Conservation (phyloP, 2,329 filamentous ascomycete genomes). For the Coniochaeta hoffmannii region DNA sequence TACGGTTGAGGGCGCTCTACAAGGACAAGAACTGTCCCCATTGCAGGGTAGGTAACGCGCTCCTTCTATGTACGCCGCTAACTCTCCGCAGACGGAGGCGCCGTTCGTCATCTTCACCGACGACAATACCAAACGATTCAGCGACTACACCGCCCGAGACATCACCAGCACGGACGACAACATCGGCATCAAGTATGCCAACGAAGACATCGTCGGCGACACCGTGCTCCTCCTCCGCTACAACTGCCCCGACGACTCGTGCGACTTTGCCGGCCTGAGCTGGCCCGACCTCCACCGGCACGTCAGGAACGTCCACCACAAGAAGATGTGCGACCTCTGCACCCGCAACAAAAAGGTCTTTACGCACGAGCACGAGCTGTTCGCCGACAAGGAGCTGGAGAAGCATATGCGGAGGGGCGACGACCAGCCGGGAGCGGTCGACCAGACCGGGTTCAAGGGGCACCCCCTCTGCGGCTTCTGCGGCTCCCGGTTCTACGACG, state of each 20-base stretch:
- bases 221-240: conserved; percentile 82
- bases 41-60: conserved; percentile 61
- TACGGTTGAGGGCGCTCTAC: conserved; percentile 87
- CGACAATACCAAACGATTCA: conserved; percentile 69
- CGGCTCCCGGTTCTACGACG: conserved; percentile 84
- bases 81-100: conserved; percentile 44
- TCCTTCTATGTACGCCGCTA: neutral
- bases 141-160: conserved; percentile 70
- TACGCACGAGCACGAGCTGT: conserved; percentile 94
- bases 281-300: conserved; percentile 59
- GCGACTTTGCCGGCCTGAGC: conserved; percentile 69
- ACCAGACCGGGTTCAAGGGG: conserved; percentile 93
- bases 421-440: conserved; percentile 77
- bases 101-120: conserved; percentile 90
- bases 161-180: conserved; percentile 75
- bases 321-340: conserved; percentile 87
- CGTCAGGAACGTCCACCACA: conserved; percentile 74
- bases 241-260: conserved; percentile 83
- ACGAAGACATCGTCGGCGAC: conserved; percentile 82
- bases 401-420: conserved; percentile 88
- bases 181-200: conserved; percentile 87
- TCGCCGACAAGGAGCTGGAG: conserved; percentile 70
- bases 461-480: conserved; percentile 95
- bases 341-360: conserved; percentile 95
- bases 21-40: conserved; percentile 97